Conservation (phyloP, 345 rosid species). For the Brassica juncea region DNA sequence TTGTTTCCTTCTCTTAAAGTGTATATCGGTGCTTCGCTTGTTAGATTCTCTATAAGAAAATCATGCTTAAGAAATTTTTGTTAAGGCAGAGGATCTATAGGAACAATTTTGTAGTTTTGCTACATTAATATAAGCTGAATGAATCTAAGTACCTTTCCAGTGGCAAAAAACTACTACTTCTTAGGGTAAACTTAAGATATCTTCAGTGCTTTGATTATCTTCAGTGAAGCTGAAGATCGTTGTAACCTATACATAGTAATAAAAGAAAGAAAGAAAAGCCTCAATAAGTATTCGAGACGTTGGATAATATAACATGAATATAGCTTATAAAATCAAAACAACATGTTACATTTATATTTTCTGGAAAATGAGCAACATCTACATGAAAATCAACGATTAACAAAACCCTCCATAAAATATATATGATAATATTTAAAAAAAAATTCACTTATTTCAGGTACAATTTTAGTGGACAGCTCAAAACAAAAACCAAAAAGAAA, state of each 20-base stretch:
- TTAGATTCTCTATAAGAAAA: constrained; percentile 68
- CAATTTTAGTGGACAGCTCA: too few relatives aligned
- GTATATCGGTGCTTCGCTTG: constrained; percentile 69
- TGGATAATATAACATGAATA: constrained; percentile 7
- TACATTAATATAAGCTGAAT: constrained; percentile 1
- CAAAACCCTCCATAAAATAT: constrained; percentile 10
- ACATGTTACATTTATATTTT: constrained; percentile 63
- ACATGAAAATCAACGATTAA: not conserved
- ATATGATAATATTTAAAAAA: not conserved
- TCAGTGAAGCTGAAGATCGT: constrained; percentile 87
- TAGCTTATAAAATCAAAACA: constrained; percentile 4
- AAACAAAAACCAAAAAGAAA: too few relatives aligned
- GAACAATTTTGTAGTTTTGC: not conserved
- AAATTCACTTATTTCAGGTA: too few relatives aligned
- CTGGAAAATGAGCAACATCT: constrained; percentile 46
- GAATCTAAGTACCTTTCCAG: constrained; percentile 70
- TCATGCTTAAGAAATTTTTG: constrained; percentile 87
- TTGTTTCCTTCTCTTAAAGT: constrained; percentile 81
- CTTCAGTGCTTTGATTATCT: constrained; percentile 99
- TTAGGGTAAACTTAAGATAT: constrained; percentile 82
- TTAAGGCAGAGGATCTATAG: constrained; percentile 23
- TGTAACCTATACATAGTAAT: constrained; percentile 55
- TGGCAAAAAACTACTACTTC: constrained; percentile 60
- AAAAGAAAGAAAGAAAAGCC: constrained; percentile 1
- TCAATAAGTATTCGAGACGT: not conserved